These are phyloP conservation scores for Anastatica hierochuntica DNA, from an alignment of 345 rosid genomes.

Conservation along the genomic window DNA sequence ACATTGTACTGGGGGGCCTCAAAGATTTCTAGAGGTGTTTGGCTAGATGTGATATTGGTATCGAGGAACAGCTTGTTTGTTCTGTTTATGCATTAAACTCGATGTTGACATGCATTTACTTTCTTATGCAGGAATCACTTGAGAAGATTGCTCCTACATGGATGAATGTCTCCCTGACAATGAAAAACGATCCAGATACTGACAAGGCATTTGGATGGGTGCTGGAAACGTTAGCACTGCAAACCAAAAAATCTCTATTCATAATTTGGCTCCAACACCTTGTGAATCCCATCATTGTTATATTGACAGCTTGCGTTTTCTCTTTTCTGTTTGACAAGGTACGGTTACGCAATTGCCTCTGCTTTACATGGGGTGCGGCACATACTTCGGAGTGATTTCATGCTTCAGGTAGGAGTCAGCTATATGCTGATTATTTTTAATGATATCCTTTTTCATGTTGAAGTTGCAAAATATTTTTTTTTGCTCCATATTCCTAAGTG, in stretches of 20 bases:
- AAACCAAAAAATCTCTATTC: not conserved
- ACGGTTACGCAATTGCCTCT: slow-evolving; percentile 95
- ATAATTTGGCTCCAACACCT: not conserved
- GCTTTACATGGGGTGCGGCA: slow-evolving; percentile 90
- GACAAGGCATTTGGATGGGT: slow-evolving; percentile 99
- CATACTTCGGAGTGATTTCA: slow-evolving; percentile 75
- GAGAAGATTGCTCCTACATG: slow-evolving; percentile 93
- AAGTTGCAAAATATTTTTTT: not conserved
- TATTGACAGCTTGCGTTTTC: not conserved
- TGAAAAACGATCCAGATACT: slow-evolving; percentile 93
- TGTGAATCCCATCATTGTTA: slow-evolving; percentile 5
- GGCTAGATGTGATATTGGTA: not conserved
- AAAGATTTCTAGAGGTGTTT: no score
- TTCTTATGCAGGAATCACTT: slow-evolving; percentile 45
- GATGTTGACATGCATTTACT: not conserved
- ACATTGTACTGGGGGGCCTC: no score
- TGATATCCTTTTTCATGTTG: not conserved
- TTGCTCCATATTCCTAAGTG: slow-evolving; percentile 1
- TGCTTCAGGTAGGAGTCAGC: slow-evolving; percentile 68
- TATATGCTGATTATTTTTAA: slow-evolving; percentile 4
- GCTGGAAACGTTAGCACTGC: slow-evolving; percentile 73
- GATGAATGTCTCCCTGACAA: slow-evolving; percentile 87
- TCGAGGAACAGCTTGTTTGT: not conserved
- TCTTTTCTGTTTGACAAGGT: slow-evolving; percentile 44
- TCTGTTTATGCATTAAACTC: not conserved